Evolutionary conservation across 768 basidiomycete species (phyloP).

Genomic region (Russula ochroleuca): DNA sequence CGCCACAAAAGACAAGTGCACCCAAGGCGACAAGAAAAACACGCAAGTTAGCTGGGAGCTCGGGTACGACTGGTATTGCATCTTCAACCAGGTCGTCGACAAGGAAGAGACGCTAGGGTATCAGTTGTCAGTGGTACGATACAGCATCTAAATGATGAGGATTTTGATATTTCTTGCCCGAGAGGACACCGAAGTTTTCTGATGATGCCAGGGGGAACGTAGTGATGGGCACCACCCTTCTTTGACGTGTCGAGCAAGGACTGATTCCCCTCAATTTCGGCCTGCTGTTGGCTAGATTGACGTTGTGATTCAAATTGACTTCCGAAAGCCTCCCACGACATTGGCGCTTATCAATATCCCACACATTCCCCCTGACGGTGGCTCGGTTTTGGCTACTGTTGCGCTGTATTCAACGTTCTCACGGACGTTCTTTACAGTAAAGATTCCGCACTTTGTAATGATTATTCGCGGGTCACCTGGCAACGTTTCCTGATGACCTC

Average conservation of each 20-base stretch:
- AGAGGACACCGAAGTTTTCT: background rate
- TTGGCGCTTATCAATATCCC: background rate
- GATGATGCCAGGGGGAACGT: background rate
- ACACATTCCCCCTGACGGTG: background rate
- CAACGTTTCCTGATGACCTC: background rate
- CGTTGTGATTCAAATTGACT: background rate
- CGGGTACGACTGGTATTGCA: slow-evolving; percentile 27
- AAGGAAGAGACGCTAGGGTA: slow-evolving; percentile 20
- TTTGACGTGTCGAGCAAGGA: background rate
- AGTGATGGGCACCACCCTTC: background rate
- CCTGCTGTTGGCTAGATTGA: background rate
- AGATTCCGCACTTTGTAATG: background rate
- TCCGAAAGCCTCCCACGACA: background rate
- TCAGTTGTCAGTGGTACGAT: background rate
- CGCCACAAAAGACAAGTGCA: slow-evolving; percentile 23
- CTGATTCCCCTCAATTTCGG: background rate
- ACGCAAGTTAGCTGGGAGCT: slow-evolving; percentile 14
- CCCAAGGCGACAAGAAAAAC: slow-evolving; percentile 17
- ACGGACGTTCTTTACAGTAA: background rate
- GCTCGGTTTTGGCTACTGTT: background rate
- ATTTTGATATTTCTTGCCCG: background rate
- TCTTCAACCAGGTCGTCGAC: slow-evolving; percentile 18
- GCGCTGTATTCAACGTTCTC: background rate
- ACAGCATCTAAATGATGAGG: background rate
- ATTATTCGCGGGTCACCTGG: background rate